A percentile compares a stretch with the other conserved stretches of the same genome.
Evolutionary conservation across 2,329 filamentous ascomycete genomes (phyloP).

Genomic region (Graphilbum sp.): DNA sequence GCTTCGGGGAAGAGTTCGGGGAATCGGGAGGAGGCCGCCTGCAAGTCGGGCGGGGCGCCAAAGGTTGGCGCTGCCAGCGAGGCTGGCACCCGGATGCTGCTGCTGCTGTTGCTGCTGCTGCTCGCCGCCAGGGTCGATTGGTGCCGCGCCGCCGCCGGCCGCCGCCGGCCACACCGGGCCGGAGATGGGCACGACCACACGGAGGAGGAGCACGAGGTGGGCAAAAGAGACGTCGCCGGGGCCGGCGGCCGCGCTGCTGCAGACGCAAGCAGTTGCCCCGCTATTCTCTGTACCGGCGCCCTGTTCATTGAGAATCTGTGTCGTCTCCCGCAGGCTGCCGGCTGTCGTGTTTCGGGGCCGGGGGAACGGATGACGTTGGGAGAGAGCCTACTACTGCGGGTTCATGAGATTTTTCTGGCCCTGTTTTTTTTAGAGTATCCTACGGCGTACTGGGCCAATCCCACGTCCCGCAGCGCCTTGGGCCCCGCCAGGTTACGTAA

Average conservation of each 20-base stretch:
- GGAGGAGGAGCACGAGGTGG: conserved; percentile 1
- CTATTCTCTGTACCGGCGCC: conserved; percentile 42
- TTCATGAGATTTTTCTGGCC: no score
- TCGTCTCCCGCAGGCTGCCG: no score
- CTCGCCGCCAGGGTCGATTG: conserved; percentile 3
- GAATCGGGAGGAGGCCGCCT: conserved; percentile 5
- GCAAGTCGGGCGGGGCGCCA: background rate
- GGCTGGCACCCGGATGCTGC: background rate
- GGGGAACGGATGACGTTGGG: no score
- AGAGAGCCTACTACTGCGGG: no score
- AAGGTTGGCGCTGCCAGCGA: background rate
- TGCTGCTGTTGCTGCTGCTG: no score
- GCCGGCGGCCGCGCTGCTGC: conserved; percentile 23
- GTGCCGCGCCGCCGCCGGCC: no score
- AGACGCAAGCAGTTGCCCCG: conserved; percentile 36
- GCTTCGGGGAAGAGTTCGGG: conserved; percentile 15
- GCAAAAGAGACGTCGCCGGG: conserved; percentile 1
- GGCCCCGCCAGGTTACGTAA: conserved; percentile 2
- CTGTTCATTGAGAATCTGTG: conserved; percentile 46
- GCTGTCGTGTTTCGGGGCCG: no score
- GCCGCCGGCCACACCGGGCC: no score
- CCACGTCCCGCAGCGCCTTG: no score
- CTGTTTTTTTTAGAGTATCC: no score
- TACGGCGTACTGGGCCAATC: no score
- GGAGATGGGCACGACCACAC: background rate